Base-by-base conservation (phyloP, 2,329 filamentous ascomycete species). In the Diaporthe caulivora region DNA sequence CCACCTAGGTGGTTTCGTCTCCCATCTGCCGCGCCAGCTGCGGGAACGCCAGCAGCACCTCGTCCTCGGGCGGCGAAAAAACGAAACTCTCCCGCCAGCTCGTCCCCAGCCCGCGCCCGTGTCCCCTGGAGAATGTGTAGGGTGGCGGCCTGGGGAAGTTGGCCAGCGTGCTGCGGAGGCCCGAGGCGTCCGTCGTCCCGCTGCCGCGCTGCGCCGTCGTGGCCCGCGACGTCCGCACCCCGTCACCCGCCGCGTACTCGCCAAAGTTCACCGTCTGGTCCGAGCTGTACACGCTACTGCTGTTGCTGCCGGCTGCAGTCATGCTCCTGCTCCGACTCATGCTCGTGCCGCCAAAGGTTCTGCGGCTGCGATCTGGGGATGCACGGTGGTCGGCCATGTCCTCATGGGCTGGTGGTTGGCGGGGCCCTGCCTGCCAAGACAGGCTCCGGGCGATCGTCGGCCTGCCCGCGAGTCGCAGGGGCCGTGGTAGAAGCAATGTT, bases 191-290 rank as follows among this genome's bases (percentile, higher is more conserved):
- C 24, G 53, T 78, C 76, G 70, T 76, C 73, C 2, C 76, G 74
- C 24, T 78, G 51, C 21, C 55, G 51, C 31, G 75, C 31, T 60
- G 77, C 77, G 49, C 70, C 78, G 21, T 79, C 79, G 2, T 34
- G 42, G 11, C 62, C 44, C 62, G 62, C 13, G 44, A 65, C 44
- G 44, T 65, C 21, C 62, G 29, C 7, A 18, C 29, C 13, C 29
- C 62, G 21, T 18, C n/a, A 21, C 18, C n/a, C 29, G 44, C 37
- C 62, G 11, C 62, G 42, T 34, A 65, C 44, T 37, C 44, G 42
- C 29, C 44, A 51, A 31, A 37, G 24, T 24, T 21, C 21, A 51
- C 34, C 13, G 42, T 26, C 17, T 6, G 40, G 18, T 64, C 58
- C 1, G 62, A 65, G 62, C 62, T 51, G 62, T 65, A 37, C 29